Evolutionary conservation across 1,284 basidiomycete genomes (phyloP).

Genomic region (Rhizopogon parksii): DNA sequence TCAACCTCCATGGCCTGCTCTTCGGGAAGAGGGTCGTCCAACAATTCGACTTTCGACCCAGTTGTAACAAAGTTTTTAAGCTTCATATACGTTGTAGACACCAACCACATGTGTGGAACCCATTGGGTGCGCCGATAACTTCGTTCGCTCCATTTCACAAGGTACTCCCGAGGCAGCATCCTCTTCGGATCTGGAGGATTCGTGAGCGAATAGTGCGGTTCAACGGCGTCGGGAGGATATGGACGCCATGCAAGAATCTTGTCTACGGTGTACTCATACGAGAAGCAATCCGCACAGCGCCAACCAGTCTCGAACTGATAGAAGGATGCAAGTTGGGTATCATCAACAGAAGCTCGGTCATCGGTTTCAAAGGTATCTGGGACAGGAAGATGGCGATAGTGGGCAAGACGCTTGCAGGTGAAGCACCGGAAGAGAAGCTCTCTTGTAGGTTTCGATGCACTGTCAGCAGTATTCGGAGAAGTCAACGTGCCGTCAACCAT

Average conservation of each 20-base stretch:
- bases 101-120: conserved; percentile 89
- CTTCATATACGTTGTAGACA: conserved; percentile 52
- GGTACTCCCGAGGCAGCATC: conserved; percentile 74
- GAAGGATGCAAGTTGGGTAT: conserved; percentile 46
- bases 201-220: conserved; percentile 36
- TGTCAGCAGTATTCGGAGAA: conserved; percentile 6
- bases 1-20: conserved; percentile 27
- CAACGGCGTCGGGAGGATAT: conserved; percentile 54
- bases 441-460: conserved; percentile 17
- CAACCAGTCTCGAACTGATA: conserved; percentile 65
- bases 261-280: conserved; percentile 68
- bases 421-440: conserved; percentile 74
- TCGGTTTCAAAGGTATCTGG: conserved; percentile 36
- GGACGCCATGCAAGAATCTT: conserved; percentile 90
- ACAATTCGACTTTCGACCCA: conserved; percentile 65
- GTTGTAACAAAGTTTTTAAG: conserved; percentile 71
- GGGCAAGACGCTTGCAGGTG: conserved; percentile 72
- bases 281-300: conserved; percentile 76
- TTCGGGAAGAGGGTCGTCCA: conserved; percentile 39
- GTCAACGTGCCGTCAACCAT: conserved; percentile 27
- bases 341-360: conserved; percentile 20
- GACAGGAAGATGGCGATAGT: conserved; percentile 68
- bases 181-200: conserved; percentile 51
- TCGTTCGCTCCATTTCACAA: conserved; percentile 79
- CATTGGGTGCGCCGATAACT: conserved; percentile 76